phyloP scores from a whole-genome alignment of 352 stramenopile species.

The Phytophthora sansomeana region DNA sequence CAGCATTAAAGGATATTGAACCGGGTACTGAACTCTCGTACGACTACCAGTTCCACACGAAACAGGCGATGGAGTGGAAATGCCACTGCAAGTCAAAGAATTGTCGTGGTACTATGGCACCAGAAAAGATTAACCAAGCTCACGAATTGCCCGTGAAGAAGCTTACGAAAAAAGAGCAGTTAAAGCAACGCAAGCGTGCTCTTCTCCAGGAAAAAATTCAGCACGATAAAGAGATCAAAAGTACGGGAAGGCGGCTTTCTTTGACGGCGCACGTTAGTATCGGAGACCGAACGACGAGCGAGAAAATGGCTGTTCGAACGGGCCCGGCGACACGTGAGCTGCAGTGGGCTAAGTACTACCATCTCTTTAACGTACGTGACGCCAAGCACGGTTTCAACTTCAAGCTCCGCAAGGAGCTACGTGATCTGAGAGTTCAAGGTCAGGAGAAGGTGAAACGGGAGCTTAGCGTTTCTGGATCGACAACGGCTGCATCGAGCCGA shows the following conservation, averaged over 20 bases:
- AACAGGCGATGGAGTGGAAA: constrained; percentile 87
- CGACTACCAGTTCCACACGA: constrained; percentile 95
- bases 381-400: constrained; percentile 77
- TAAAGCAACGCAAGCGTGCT: constrained; percentile 73
- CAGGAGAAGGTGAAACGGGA: constrained; percentile 33
- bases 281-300: constrained; percentile 50
- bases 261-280: constrained; percentile 69
- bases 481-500: constrained; percentile 40
- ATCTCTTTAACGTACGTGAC: constrained; percentile 71
- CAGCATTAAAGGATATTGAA: constrained; percentile 89
- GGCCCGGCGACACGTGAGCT: constrained; percentile 70
- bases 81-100: constrained; percentile 85
- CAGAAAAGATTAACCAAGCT: constrained; percentile 72
- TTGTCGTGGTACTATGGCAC: constrained; percentile 89
- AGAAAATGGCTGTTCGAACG: constrained; percentile 67
- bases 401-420: constrained; percentile 66
- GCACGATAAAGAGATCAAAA: constrained; percentile 72
- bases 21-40: constrained; percentile 93
- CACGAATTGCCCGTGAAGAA: constrained; percentile 56
- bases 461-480: constrained; percentile 34
- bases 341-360: constrained; percentile 55
- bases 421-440: constrained; percentile 42
- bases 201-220: constrained; percentile 73
- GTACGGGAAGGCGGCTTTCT: constrained; percentile 65
- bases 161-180: constrained; percentile 82